Evolutionary conservation across 352 stramenopile genomes (phyloP).

Genomic region (Globisporangium viniferum): DNA sequence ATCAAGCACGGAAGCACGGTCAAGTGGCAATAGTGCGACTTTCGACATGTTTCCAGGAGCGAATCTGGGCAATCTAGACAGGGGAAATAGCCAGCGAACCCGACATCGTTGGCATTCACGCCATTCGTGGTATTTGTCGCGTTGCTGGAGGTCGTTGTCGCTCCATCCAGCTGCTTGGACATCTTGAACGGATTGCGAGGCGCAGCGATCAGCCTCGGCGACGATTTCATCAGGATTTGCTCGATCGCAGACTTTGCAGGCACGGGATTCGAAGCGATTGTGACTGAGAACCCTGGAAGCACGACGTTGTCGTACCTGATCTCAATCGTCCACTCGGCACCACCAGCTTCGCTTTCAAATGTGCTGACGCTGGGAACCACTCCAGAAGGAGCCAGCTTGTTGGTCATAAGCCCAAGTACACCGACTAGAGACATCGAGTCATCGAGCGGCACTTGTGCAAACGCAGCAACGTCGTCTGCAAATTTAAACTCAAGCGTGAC

Average conservation of each 20-base stretch:
- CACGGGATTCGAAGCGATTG: not conserved
- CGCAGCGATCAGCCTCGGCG: not conserved
- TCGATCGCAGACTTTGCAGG: conserved; percentile 9
- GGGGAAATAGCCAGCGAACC: not conserved
- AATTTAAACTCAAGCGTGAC: conserved; percentile 14
- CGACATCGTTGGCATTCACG: not conserved
- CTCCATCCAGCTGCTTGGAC: not conserved
- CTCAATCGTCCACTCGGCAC: conserved; percentile 14
- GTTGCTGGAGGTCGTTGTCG: not conserved
- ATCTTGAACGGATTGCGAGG: conserved; percentile 8
- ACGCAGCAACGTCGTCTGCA: not conserved
- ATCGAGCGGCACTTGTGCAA: not conserved
- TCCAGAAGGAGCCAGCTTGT: not conserved
- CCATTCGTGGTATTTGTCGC: not conserved
- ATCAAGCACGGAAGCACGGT: conserved; percentile 18
- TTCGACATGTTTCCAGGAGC: not conserved
- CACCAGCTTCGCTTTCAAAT: conserved; percentile 14
- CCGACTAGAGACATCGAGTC: not conserved
- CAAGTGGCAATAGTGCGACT: conserved; percentile 6
- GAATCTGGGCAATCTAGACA: not conserved
- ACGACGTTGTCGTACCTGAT: conserved; percentile 18
- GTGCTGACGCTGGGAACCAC: not conserved
- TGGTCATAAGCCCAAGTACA: not conserved
- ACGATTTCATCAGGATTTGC: conserved; percentile 11
- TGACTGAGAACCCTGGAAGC: conserved; percentile 16